phyloP scores from a whole-genome alignment of 225 moss, liverwort and hornwort species.

The Ulota crispa region DNA sequence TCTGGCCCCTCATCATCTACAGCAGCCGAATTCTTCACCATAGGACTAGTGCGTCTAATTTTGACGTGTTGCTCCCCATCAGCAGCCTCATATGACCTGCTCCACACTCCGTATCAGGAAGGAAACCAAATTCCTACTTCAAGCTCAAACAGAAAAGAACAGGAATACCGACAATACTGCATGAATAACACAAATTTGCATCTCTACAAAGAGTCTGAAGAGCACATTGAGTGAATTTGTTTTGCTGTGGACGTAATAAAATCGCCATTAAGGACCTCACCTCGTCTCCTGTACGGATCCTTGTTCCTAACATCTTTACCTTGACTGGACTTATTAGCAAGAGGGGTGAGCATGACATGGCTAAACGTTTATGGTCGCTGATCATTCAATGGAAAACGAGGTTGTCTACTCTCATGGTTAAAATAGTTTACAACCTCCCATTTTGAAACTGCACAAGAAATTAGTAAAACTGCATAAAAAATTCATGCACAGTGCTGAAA shows the following conservation, averaged over 20 bases:
- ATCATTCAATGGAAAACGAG: not conserved
- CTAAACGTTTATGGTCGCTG: not conserved
- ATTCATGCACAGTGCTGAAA: not conserved
- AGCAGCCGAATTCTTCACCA: conserved; percentile 64
- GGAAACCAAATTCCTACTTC: not conserved
- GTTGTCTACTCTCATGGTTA: not conserved
- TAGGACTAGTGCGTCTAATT: conserved; percentile 75
- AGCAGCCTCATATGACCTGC: conserved; percentile 69
- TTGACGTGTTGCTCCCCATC: conserved; percentile 78
- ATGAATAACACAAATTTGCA: not conserved
- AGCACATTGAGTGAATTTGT: not conserved
- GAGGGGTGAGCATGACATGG: not conserved
- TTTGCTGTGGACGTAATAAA: not conserved
- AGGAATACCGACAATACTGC: not conserved
- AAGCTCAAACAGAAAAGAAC: not conserved
- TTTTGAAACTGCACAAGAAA: not conserved
- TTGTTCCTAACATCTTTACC: not conserved
- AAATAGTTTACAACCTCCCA: not conserved
- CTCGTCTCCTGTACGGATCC: not conserved
- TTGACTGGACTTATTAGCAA: not conserved
- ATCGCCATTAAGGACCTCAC: not conserved
- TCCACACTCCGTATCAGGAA: not conserved
- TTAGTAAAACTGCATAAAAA: not conserved
- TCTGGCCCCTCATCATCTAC: conserved; percentile 74
- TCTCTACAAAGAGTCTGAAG: not conserved